phyloP scores from a whole-genome alignment of 31 red algal genomes.

The Endocladia muricata region DNA sequence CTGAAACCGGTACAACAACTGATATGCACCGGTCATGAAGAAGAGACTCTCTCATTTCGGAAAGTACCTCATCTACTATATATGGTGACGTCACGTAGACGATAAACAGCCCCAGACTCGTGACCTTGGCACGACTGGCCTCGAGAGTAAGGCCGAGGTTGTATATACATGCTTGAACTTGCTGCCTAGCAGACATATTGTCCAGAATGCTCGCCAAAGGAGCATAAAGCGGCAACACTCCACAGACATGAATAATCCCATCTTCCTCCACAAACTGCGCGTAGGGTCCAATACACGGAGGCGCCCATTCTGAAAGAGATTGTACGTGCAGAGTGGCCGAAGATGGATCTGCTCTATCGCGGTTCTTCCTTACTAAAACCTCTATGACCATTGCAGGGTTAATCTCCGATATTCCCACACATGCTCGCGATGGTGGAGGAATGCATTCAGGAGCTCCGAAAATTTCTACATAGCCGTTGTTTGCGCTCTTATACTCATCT shows the following conservation, averaged over 20 bases:
- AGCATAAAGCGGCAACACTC: constrained; percentile 59
- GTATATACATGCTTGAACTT: constrained; percentile 36
- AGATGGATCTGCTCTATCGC: constrained; percentile 1
- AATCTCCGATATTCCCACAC: constrained; percentile 36
- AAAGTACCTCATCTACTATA: background rate
- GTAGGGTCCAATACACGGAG: constrained; percentile 97
- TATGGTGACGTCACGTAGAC: constrained; percentile 28
- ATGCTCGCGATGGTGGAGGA: constrained; percentile 61
- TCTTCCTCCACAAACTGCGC: constrained; percentile 71
- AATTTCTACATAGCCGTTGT: constrained; percentile 54
- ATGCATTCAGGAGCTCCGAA: constrained; percentile 52
- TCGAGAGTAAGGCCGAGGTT: constrained; percentile 53
- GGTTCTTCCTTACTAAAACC: constrained; percentile 47
- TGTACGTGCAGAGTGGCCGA: constrained; percentile 84
- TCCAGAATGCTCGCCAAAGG: constrained; percentile 35
- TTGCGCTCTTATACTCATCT: constrained; percentile 42
- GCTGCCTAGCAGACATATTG: constrained; percentile 2
- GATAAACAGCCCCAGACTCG: constrained; percentile 36
- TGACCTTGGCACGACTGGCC: constrained; percentile 24
- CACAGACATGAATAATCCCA: constrained; percentile 55
- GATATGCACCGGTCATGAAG: background rate
- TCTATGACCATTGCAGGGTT: constrained; percentile 50
- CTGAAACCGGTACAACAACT: constrained; percentile 44
- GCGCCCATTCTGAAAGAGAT: constrained; percentile 94
- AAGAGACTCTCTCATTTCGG: background rate